Base-by-base conservation (phyloP, 495 filamentous ascomycete species). In the Daldinia loculata region DNA sequence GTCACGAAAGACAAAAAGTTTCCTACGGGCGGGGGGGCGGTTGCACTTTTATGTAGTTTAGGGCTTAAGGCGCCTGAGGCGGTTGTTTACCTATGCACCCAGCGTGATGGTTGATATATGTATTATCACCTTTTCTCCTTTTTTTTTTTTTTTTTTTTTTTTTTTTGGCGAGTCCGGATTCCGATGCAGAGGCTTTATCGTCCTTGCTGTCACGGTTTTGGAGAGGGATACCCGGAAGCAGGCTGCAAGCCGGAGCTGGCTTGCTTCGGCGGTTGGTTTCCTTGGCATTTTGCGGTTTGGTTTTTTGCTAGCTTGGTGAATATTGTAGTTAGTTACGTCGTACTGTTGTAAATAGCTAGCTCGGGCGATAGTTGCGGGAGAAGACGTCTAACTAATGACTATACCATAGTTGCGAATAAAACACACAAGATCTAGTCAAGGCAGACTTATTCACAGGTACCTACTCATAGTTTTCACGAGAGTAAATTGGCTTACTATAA, bases 1-100 rank as follows among this genome's bases (percentile, higher is more conserved):
- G 39, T 24, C 32, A 69, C 30, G 66, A 53, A 69, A 69, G 66
- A 69, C 59, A 69, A 69, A 69, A 69, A 60, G n/a, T n/a, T 48
- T 57, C 29, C 17, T 50, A 32, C 45, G 62, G 62, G 38, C 38
- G 26, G 50, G 50, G 26, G 50, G 50, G 27, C 27, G 50, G 50
- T 53, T 53, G 24, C 24, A 48, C 24, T 24, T 53, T 27, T 53
- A n/a, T n/a, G n/a, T 29, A 53, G 26, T 48, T 24, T 12, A 6
- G 43, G 43, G 43, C 43, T 48, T 24, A 24, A 4, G 43, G 43
- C 43, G 43, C 27, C 50, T 30, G 15, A 30, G 50, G 26, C 12
- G 50, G 50, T 53, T 30, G 50, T 53, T 53, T 48, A 26, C 24
- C 24, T 26, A 12, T 48, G 2, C 43, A 48, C 43, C 6, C 9